Base-by-base conservation (phyloP, 352 stramenopile species). In the Blastocystis hominis region DNA sequence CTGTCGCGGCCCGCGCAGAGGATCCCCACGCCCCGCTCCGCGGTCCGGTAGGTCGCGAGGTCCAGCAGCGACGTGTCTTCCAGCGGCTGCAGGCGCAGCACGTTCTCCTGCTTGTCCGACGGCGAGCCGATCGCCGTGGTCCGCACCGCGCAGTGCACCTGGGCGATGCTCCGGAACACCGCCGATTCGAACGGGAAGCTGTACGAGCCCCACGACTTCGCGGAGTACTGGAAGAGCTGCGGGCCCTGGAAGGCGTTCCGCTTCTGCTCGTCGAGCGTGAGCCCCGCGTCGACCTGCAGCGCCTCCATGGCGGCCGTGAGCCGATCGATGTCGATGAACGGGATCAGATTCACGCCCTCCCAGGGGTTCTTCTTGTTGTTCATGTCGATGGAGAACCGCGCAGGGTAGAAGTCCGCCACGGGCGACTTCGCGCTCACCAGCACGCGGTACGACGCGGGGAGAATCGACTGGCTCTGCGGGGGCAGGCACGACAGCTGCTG, bases 401-500 rank as follows among this genome's bases (percentile, higher is more conserved):
- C 62, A 0, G 94, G 94, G 90, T 97, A 97, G 89, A 96, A 97
- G 79, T 98, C 93, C 87, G 97, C 94, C 87, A 99, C 97, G 15
- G 96, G 97, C 55, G 95, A 98, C 88, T 97, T 92, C n/a, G 93
- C 93, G 0, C 91, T 94, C 95, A 99, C 98, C 3, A 99, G 92
- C 89, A 92, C 93, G 20, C 94, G 88, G 69, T 89, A 90, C 42
- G 78, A 89, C 20, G 42, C 20, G 13, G 97, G 97, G 46, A 99
- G 94, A 62, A 98, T 93, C 44, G 95, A 92, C 6, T 91, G 90
- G 86, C 94, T 98, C 40, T 92, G 94, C 4, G 96, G 92, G 3
- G 97, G 97, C 47, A 99, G 94, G 90, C 97, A 98, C n/a, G 94
- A 94, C 92, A 99, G 97, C 3, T 99, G 91, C 90, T 98, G 92